Percentiles rank a stretch among this genome's conserved stretches.
phyloP scores from a whole-genome alignment of 345 rosid genomes.

The Aegle marmelos region DNA sequence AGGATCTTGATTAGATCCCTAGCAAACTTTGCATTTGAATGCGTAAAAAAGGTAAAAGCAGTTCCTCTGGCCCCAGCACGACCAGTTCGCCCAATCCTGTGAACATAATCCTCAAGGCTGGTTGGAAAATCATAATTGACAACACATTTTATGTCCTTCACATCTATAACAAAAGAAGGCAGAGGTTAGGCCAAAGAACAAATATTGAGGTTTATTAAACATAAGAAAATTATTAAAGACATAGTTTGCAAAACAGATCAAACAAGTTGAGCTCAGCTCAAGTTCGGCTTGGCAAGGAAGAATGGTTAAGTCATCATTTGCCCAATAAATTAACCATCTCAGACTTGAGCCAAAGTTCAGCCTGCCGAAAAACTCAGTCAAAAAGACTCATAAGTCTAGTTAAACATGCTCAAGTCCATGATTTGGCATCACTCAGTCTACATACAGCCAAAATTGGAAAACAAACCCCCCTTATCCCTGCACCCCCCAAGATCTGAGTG shows the following conservation, averaged over 20 bases:
- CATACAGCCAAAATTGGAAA: constrained; percentile 3
- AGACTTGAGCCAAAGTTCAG: not conserved
- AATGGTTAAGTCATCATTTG: not conserved
- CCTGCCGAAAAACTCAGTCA: not conserved
- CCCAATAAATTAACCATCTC: not conserved
- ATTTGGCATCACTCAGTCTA: constrained; percentile 5
- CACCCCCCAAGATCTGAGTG: constrained; percentile 58
- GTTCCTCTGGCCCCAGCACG: constrained; percentile 98
- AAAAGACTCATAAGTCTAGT: not conserved
- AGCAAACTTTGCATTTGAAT: constrained; percentile 78
- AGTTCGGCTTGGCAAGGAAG: not conserved
- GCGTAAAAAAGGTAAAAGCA: constrained; percentile 81
- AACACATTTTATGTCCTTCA: constrained; percentile 98
- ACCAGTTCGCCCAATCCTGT: constrained; percentile 97
- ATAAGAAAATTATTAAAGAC: constrained; percentile 1
- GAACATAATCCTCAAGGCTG: constrained; percentile 88
- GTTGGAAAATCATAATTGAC: constrained; percentile 95
- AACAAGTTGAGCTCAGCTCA: not conserved
- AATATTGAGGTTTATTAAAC: not conserved
- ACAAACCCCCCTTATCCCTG: constrained; percentile 82
- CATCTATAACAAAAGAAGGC: constrained; percentile 56
- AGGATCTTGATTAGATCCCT: constrained; percentile 83
- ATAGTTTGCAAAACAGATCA: constrained; percentile 1
- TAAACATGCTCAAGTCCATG: not conserved
- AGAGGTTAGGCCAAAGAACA: constrained; percentile 13